Base-by-base conservation (phyloP, 208 protist species). In the Kentomonas sorsogonicus region DNA sequence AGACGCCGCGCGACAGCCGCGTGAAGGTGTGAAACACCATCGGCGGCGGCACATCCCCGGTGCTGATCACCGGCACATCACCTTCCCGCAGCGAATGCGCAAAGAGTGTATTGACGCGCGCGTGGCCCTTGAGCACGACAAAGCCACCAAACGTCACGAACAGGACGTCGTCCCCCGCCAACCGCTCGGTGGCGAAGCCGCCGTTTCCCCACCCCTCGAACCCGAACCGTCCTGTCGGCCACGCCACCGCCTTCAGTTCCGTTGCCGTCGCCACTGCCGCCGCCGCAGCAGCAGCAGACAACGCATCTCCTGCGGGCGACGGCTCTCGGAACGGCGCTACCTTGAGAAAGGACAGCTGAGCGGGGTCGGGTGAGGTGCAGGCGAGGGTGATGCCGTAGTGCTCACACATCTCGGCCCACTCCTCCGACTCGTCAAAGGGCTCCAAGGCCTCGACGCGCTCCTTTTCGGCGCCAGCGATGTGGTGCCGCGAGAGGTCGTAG, bases 321-420 rank as follows among this genome's bases (percentile, higher is more conserved):
- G 18, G 18, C 45, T 50, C 15, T 5, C 18, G 20, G 27, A 34
- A 5, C 3, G 34, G 38, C 7, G 18, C 6, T 18, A 11, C 20
- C 9, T 43, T 7, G 9, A 18, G 11, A 58, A 39, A 58, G 6
- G 20, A 10, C 18, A 34, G 27, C 22, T 40, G 27, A 3, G 29
- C 3, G 3, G 27, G 7, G 30, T 36, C 33, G n/a, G 27, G n/a
- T n/a, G n/a, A n/a, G n/a, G n/a, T 92, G 0, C 56, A 22, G 2
- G 79, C 76, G 53, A 96, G 63, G 7, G 83, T 90, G 56, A 96
- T 80, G 59, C 86, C 86, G 65, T 96, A 96, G 64, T 96, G 89
- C 53, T 91, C 83, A 59, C 89, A 96, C 86, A 93, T 96, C 63
- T 96, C 89, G 41, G 65, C 72, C 83, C 86, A 96, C 61, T 93